These are phyloP conservation scores for Fragosphaeria purpurea DNA, from an alignment of 2,329 filamentous ascomycete species.

Conservation along the genomic window DNA sequence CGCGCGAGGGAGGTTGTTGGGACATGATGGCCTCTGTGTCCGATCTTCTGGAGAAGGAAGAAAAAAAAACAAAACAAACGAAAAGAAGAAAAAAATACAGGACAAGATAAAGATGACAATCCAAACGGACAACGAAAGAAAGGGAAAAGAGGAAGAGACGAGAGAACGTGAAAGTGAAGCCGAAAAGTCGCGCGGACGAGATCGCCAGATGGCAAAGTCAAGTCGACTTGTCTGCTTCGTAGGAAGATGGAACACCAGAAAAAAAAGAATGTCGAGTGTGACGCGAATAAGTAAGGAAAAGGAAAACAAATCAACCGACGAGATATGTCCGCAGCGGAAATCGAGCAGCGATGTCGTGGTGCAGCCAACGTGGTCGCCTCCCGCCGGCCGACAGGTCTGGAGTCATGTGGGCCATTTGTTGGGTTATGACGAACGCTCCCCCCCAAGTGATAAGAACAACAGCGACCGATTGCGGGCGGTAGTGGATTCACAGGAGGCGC, in stretches of 20 bases:
- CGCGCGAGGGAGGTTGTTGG: slow-evolving; percentile 1
- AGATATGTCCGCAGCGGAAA: not conserved
- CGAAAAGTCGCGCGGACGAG: not conserved
- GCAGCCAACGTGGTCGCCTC: not conserved
- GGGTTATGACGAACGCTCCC: slow-evolving; percentile 8
- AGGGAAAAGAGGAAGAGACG: not conserved
- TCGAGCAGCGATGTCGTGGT: no score
- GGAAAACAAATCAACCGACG: no score
- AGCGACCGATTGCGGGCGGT: no score
- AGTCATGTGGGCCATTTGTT: slow-evolving; percentile 9
- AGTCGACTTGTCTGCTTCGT: not conserved
- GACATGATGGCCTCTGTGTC: slow-evolving; percentile 14
- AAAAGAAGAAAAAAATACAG: not conserved
- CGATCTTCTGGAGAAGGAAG: not conserved
- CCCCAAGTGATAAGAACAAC: no score
- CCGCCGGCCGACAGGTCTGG: no score
- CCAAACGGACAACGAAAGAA: not conserved
- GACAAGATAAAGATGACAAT: not conserved
- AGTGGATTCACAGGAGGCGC: no score
- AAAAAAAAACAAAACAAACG: not conserved
- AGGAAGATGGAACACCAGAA: no score
- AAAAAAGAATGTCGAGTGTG: not conserved
- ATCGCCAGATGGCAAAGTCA: no score
- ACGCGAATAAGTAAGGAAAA: no score
- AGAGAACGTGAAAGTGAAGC: not conserved